Percentiles rank a stretch among this genome's conserved stretches.
Conservation (phyloP, 2,329 filamentous ascomycete species). For the Diaporthe citri region DNA sequence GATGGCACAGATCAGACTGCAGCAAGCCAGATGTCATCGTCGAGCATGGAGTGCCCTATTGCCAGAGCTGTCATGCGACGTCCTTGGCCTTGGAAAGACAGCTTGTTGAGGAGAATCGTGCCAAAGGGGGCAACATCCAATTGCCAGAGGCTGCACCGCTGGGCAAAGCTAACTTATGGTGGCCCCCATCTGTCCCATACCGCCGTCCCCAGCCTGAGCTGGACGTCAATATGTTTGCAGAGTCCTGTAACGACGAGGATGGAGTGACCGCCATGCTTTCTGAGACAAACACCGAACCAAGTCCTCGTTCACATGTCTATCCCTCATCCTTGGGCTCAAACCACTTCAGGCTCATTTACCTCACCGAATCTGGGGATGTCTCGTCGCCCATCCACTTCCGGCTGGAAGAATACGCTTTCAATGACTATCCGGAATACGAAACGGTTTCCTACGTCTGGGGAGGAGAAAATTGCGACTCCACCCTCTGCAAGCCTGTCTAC, state of each 20-base stretch:
- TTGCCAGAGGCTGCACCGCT: not conserved
- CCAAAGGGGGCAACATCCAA: not conserved
- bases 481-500: slow-evolving; percentile 43
- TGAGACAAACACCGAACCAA: not conserved
- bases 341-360: slow-evolving; percentile 8
- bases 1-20: slow-evolving; percentile 1
- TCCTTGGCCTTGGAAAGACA: not conserved
- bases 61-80: not conserved
- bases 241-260: not conserved
- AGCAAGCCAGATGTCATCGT: not conserved
- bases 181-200: not conserved
- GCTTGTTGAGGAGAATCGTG: not conserved
- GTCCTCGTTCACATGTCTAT: not conserved
- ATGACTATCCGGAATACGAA: slow-evolving; percentile 47
- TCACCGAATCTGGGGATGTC: not conserved
- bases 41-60: not conserved
- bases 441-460: slow-evolving; percentile 48
- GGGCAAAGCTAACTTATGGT: not conserved
- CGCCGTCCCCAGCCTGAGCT: not conserved
- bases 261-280: too few relatives aligned
- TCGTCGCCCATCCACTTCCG: slow-evolving; percentile 37
- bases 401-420: slow-evolving; percentile 38
- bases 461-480: slow-evolving; percentile 45
- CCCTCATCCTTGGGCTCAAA: not conserved
- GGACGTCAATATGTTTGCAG: too few relatives aligned